Conservation (phyloP, 257 asterid genomes). For the Primulina huaijiensis region DNA sequence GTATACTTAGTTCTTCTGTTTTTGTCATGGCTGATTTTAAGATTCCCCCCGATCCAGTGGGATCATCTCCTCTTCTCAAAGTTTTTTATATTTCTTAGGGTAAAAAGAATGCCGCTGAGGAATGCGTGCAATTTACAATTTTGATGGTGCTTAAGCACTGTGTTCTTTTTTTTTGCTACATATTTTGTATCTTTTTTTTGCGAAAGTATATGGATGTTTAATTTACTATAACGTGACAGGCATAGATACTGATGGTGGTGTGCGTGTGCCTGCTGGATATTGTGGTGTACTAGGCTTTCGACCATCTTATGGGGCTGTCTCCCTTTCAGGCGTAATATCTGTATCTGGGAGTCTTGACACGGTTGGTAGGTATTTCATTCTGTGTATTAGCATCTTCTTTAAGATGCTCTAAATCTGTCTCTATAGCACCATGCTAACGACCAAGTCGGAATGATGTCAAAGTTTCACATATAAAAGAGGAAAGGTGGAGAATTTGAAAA, state of each 20-base stretch:
- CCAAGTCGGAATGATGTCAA: slow-evolving; percentile 4
- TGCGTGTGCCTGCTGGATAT: slow-evolving; percentile 86
- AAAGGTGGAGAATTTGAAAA: no score
- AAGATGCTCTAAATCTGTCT: slow-evolving; percentile 9
- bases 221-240: slow-evolving; percentile 50
- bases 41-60: not conserved
- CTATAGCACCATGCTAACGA: not conserved
- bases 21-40: not conserved
- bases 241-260: slow-evolving; percentile 92
- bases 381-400: no score
- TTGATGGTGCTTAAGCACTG: slow-evolving; percentile 8
- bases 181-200: not conserved
- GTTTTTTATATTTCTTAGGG: not conserved
- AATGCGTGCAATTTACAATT: not conserved
- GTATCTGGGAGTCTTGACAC: slow-evolving; percentile 89
- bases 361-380: slow-evolving; percentile 54
- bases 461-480: not conserved
- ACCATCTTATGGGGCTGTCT: slow-evolving; percentile 74
- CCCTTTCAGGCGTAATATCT: slow-evolving; percentile 72
- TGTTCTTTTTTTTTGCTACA: not conserved
- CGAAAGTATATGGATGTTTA: slow-evolving; percentile 14
- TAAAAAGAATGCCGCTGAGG: not conserved
- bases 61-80: not conserved
- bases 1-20: not conserved
- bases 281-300: slow-evolving; percentile 93